phyloP scores from a whole-genome alignment of 768 basidiomycete species.

The Suillus subaureus region DNA sequence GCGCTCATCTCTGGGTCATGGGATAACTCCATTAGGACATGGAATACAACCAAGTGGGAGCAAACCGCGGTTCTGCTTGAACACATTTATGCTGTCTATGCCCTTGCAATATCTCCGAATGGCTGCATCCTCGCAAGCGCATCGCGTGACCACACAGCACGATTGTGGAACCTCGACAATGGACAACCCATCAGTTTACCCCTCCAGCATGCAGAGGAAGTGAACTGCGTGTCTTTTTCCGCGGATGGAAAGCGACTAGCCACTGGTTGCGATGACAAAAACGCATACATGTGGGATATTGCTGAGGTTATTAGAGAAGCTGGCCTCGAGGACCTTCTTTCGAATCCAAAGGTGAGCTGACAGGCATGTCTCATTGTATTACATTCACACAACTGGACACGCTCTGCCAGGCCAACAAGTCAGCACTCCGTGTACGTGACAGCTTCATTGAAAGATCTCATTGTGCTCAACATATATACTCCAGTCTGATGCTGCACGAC shows the following conservation, averaged over 20 bases:
- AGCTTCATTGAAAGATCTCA: background rate
- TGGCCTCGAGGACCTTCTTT: background rate
- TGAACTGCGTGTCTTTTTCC: background rate
- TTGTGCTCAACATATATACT: background rate
- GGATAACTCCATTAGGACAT: background rate
- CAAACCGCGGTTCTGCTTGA: background rate
- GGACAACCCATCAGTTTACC: background rate
- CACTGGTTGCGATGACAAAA: background rate
- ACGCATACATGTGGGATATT: background rate
- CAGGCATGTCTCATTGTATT: background rate
- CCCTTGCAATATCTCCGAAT: background rate
- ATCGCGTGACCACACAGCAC: constrained; percentile 9
- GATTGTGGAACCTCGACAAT: background rate
- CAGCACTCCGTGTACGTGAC: background rate
- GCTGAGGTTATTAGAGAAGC: background rate
- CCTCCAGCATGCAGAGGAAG: background rate
- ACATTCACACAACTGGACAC: background rate
- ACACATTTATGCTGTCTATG: constrained; percentile 4
- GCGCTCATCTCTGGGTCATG: background rate
- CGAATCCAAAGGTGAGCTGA: background rate
- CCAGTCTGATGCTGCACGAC: background rate
- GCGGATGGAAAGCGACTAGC: background rate
- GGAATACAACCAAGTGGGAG: background rate
- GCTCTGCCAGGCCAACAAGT: background rate
- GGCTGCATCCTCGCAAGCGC: constrained; percentile 10